A percentile compares a stretch with the other conserved stretches of the same genome.
phyloP scores from a whole-genome alignment of 495 filamentous ascomycete species.

The Xylona heveae region DNA sequence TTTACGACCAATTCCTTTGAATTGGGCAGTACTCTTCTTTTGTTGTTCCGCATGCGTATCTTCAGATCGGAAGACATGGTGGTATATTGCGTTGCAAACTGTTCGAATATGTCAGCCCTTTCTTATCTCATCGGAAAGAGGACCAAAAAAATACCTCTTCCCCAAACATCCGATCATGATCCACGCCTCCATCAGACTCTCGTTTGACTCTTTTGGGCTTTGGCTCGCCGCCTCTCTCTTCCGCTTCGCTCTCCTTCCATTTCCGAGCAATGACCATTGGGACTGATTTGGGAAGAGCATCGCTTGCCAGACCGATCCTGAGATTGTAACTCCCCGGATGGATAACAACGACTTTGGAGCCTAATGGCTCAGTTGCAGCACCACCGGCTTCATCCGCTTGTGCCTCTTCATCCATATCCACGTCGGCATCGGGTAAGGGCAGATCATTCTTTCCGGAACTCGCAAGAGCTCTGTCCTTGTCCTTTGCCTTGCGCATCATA shows the following conservation, averaged over 20 bases:
- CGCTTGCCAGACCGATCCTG: constrained; percentile 77
- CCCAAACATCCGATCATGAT: constrained; percentile 64
- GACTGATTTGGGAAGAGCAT: constrained; percentile 81
- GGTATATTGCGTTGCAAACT: constrained; percentile 57
- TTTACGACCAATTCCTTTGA: constrained; percentile 87
- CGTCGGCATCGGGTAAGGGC: constrained; percentile 24
- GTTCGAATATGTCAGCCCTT: constrained; percentile 4
- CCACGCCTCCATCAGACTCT: constrained; percentile 29
- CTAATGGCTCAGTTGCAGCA: constrained; percentile 35
- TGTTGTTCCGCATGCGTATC: constrained; percentile 74
- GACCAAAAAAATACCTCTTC: constrained; percentile 47
- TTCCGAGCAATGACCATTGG: constrained; percentile 82
- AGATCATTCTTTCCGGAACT: constrained; percentile 30
- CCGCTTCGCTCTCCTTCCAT: constrained; percentile 52
- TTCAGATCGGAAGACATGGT: constrained; percentile 74
- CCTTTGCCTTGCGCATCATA: constrained; percentile 65
- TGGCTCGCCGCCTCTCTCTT: constrained; percentile 58
- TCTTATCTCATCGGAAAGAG: no score
- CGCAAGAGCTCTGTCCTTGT: constrained; percentile 67
- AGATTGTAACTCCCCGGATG: constrained; percentile 97
- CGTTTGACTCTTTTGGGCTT: constrained; percentile 70
- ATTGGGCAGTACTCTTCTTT: constrained; percentile 80
- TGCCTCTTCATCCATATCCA: constrained; percentile 38
- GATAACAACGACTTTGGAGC: constrained; percentile 86
- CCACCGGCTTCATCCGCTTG: constrained; percentile 32